These are phyloP conservation scores for Amoeboaphelidium protococcarum DNA, from an alignment of 371 early-diverging fungal genomes.

Conservation along the genomic window DNA sequence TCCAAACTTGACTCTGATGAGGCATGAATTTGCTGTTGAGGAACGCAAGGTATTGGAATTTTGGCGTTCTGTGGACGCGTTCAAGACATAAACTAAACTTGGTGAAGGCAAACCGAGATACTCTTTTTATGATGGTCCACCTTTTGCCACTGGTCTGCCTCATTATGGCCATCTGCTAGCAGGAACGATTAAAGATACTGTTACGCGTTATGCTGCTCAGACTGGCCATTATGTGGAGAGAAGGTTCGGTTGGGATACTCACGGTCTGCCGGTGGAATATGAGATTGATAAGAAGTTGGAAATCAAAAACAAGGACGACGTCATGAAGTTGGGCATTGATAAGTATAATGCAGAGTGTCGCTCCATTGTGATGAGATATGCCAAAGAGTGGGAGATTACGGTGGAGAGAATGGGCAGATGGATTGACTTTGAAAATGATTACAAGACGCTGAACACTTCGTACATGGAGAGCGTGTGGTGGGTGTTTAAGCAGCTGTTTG, in stretches of 20 bases:
- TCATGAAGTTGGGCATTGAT: constrained; percentile 90
- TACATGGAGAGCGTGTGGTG: constrained; percentile 99
- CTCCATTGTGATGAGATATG: constrained; percentile 93
- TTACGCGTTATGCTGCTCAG: constrained; percentile 90
- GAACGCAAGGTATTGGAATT: constrained; percentile 86
- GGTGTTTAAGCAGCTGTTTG: constrained; percentile 92
- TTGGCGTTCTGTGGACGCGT: constrained; percentile 96
- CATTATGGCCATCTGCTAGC: constrained; percentile 99
- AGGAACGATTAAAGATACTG: constrained; percentile 99
- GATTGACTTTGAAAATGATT: constrained; percentile 99
- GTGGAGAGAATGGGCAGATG: constrained; percentile 97
- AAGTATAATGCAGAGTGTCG: constrained; percentile 98
- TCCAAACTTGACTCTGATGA: background rate
- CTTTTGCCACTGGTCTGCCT: constrained; percentile 99
- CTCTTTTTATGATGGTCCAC: constrained; percentile 51
- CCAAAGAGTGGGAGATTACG: constrained; percentile 86
- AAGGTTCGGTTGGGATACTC: constrained; percentile 99
- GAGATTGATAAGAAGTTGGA: constrained; percentile 96
- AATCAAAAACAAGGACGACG: constrained; percentile 77
- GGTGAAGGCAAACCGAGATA: constrained; percentile 18
- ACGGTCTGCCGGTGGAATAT: constrained; percentile 98
- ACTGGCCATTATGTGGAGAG: constrained; percentile 96
- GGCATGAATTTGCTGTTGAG: constrained; percentile 51
- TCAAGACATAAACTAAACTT: constrained; percentile 75
- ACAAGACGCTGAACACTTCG: constrained; percentile 81